Percentiles rank a stretch among this genome's conserved stretches.
Conservation (phyloP, 164 flowering plant species). For the Stephania japonica region DNA sequence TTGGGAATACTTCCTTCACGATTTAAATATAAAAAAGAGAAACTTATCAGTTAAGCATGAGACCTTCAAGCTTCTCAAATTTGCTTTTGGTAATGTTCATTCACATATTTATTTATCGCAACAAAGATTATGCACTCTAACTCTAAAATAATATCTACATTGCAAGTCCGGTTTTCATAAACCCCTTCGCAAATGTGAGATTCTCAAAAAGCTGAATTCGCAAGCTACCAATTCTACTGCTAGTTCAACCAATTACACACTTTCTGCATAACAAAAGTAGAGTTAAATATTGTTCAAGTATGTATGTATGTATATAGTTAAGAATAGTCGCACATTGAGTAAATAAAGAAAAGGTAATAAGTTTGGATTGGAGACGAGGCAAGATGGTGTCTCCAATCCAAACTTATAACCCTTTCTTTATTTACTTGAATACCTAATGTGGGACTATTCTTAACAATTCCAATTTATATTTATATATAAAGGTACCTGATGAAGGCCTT, state of each 20-base stretch:
- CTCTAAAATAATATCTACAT: neutral
- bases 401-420: too few species aligned
- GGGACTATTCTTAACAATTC: neutral
- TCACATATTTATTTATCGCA: neutral
- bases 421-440: neutral
- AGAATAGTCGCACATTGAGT: too few species aligned
- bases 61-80: neutral
- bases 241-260: neutral
- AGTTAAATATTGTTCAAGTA: too few species aligned
- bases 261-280: too few species aligned
- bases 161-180: neutral
- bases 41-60: neutral
- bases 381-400: too few species aligned
- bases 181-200: neutral
- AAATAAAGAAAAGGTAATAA: too few species aligned
- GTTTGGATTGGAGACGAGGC: too few species aligned
- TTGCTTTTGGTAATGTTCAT: neutral
- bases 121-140: neutral
- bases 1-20: neutral
- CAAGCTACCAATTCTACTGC: neutral
- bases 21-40: neutral
- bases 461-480: neutral
- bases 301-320: too few species aligned
- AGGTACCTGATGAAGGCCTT: slow-evolving; percentile 71
- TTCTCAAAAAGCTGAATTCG: too few species aligned